phyloP scores from a whole-genome alignment of 371 early-diverging fungal genomes.

The Coemansia sp. region DNA sequence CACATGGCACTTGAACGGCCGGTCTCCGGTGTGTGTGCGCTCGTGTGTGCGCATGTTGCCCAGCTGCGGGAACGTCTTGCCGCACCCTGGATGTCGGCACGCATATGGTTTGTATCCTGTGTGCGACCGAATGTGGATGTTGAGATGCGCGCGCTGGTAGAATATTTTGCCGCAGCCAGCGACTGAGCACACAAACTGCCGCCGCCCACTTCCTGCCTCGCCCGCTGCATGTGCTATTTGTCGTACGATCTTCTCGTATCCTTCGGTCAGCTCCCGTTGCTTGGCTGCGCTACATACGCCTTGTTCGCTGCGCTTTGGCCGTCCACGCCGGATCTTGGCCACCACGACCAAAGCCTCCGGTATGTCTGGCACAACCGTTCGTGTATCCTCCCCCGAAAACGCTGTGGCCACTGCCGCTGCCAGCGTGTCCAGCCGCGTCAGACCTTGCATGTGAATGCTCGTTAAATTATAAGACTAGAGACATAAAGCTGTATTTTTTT shows the following conservation, averaged over 20 bases:
- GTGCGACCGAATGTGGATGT: conserved; percentile 53
- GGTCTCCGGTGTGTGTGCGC: conserved; percentile 54
- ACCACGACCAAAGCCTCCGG: conserved; percentile 40
- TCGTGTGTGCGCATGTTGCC: conserved; percentile 53
- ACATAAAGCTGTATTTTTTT: neutral
- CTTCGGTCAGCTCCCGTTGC: conserved; percentile 19
- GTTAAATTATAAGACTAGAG: neutral
- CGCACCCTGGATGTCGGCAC: conserved; percentile 51
- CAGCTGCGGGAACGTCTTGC: conserved; percentile 53
- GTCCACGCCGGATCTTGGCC: conserved; percentile 44
- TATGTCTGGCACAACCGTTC: conserved; percentile 38
- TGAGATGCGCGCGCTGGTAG: conserved; percentile 52
- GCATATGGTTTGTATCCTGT: conserved; percentile 53
- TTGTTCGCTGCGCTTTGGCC: conserved; percentile 39
- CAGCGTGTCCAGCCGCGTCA: conserved; percentile 20
- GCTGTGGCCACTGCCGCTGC: conserved; percentile 29
- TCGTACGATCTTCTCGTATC: conserved; percentile 35
- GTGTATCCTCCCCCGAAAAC: conserved; percentile 17
- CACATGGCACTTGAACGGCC: conserved; percentile 50
- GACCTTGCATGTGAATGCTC: neutral
- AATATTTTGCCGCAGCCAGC: conserved; percentile 51
- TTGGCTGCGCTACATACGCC: conserved; percentile 8
- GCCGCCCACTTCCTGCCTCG: conserved; percentile 42
- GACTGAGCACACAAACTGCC: conserved; percentile 50
- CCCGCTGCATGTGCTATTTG: conserved; percentile 48